These are phyloP conservation scores for Primulina eburnea DNA, from an alignment of 257 asterid genomes.

Conservation along the genomic window DNA sequence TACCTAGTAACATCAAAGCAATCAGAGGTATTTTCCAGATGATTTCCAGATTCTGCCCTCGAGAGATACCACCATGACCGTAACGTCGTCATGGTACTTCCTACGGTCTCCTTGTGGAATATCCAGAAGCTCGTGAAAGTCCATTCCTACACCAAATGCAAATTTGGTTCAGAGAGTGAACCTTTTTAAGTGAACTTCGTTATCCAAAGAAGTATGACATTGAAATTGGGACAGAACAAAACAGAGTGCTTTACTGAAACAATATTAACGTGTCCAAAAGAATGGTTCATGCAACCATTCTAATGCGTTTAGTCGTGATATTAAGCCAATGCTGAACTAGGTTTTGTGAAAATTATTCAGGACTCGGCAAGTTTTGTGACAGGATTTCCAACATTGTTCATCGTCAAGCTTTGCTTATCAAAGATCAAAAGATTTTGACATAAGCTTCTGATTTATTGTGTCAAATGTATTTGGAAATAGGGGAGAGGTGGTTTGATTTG, in stretches of 20 bases:
- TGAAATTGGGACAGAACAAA: neutral
- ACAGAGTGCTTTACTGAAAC: neutral
- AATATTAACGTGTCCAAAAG: neutral
- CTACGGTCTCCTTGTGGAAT: slow-evolving; percentile 97
- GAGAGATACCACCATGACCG: slow-evolving; percentile 96
- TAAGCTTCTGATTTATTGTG: neutral
- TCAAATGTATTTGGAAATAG: neutral
- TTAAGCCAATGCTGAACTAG: neutral
- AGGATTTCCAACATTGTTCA: neutral
- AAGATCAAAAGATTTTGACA: neutral
- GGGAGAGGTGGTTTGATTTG: neutral
- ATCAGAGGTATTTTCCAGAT: slow-evolving; percentile 82
- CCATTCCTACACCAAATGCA: slow-evolving; percentile 64
- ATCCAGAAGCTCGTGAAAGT: slow-evolving; percentile 88
- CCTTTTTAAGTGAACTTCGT: neutral
- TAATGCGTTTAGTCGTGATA: neutral
- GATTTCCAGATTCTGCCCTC: slow-evolving; percentile 98
- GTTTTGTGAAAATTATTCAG: too few relatives aligned
- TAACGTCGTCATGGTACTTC: slow-evolving; percentile 94
- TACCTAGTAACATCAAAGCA: neutral
- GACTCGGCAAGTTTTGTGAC: too few relatives aligned
- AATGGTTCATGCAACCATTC: neutral
- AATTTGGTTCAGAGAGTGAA: slow-evolving; percentile 22
- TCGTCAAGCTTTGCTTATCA: neutral
- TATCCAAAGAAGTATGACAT: neutral